Percentiles rank a stretch among this genome's conserved stretches.
Conservation (phyloP, 1,139 yeast species). For the Yamadazyma sp. region DNA sequence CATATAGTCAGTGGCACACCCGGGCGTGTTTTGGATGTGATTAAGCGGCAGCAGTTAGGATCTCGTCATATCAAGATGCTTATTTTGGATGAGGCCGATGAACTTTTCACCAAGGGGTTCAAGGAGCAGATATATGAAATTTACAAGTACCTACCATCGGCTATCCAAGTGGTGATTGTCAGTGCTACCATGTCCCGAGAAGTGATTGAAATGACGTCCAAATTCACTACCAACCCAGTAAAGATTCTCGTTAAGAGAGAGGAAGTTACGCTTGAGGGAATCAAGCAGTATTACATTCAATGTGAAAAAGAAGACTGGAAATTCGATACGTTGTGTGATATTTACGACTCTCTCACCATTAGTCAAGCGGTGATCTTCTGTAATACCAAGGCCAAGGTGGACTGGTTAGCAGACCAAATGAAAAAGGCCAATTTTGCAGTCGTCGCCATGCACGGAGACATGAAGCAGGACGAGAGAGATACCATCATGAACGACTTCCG, state of each 20-base stretch:
- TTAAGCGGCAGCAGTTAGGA: constrained; percentile 68
- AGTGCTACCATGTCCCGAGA: constrained; percentile 90
- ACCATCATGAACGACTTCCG: constrained; percentile 84
- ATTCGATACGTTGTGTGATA: constrained; percentile 88
- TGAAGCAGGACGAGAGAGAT: constrained; percentile 93
- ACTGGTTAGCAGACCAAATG: constrained; percentile 84
- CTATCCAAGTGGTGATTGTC: constrained; percentile 88
- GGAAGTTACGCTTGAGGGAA: constrained; percentile 85
- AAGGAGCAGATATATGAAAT: constrained; percentile 91
- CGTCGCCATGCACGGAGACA: constrained; percentile 94
- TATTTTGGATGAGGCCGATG: constrained; percentile 94
- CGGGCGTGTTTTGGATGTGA: constrained; percentile 87
- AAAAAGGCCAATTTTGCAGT: constrained; percentile 82
- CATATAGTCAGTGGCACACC: constrained; percentile 98
- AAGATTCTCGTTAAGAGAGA: constrained; percentile 89
- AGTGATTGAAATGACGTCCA: constrained; percentile 80
- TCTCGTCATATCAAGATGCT: constrained; percentile 78
- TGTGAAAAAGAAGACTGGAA: constrained; percentile 95
- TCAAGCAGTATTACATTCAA: constrained; percentile 81
- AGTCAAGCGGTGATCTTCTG: constrained; percentile 97
- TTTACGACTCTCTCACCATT: constrained; percentile 90
- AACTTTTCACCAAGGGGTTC: constrained; percentile 84
- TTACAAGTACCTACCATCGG: constrained; percentile 74
- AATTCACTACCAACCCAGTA: constrained; percentile 88
- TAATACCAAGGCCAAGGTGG: constrained; percentile 88